A percentile compares a stretch with the other conserved stretches of the same genome.
Evolutionary conservation across 1,284 basidiomycete species (phyloP).

Genomic region (Coriolopsis trogii): DNA sequence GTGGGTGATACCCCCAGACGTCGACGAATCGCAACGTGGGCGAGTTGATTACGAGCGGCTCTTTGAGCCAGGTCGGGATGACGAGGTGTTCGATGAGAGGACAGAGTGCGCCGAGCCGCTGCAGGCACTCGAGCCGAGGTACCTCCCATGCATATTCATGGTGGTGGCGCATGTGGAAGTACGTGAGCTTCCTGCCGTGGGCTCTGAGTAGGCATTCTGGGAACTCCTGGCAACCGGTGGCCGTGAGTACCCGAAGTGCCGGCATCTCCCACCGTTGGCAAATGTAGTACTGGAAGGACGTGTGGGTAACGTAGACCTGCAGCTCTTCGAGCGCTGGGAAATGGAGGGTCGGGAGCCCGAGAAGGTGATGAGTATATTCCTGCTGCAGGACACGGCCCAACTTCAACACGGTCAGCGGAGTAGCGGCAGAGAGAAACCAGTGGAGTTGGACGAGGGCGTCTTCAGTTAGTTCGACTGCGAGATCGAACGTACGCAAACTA

Average conservation of each 20-base stretch:
- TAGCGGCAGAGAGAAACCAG: constrained; percentile 3
- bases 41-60: constrained; percentile 1
- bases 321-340: constrained; percentile 7
- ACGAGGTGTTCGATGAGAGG: constrained; percentile 5
- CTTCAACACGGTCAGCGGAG: constrained; percentile 2
- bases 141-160: neutral
- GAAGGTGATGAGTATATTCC: neutral
- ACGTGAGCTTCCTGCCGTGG: constrained; percentile 11
- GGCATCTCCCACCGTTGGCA: constrained; percentile 6
- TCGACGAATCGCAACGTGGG: constrained; percentile 7
- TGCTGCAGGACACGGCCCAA: neutral
- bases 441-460: neutral
- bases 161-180: constrained; percentile 9
- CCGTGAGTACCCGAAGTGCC: neutral
- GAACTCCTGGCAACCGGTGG: neutral
- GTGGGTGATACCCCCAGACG: constrained; percentile 5
- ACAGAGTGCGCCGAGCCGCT: constrained; percentile 3
- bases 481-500: constrained; percentile 6
- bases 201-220: constrained; percentile 6
- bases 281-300: neutral
- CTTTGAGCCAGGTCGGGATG: constrained; percentile 3
- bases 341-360: neutral
- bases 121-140: neutral
- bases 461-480: constrained; percentile 1
- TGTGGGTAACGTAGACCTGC: neutral